phyloP scores from a whole-genome alignment of 2,329 filamentous ascomycete genomes.

The Teratosphaeria destructans region DNA sequence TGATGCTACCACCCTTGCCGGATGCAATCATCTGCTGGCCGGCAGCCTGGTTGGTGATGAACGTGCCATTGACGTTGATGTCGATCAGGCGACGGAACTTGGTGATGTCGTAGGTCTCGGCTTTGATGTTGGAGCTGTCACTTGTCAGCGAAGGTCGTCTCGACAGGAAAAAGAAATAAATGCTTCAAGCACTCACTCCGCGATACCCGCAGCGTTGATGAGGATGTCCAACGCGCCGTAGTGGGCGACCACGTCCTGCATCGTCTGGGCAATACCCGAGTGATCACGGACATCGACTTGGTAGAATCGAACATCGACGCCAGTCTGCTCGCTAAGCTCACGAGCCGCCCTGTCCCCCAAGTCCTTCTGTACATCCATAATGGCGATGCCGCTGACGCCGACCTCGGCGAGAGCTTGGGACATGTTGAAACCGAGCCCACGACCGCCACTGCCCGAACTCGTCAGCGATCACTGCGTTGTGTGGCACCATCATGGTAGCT shows the following conservation, averaged over 20 bases:
- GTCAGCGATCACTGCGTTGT: conserved; percentile 17
- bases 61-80: conserved; percentile 72
- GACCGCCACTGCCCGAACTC: conserved; percentile 48
- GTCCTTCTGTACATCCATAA: conserved; percentile 68
- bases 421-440: conserved; percentile 71
- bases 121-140: conserved; percentile 63
- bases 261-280: conserved; percentile 57
- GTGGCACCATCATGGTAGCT: conserved; percentile 13
- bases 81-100: conserved; percentile 72
- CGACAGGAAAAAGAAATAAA: neutral
- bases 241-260: conserved; percentile 53
- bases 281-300: conserved; percentile 69
- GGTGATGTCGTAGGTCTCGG: conserved; percentile 63
- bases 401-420: conserved; percentile 67
- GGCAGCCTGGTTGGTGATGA: conserved; percentile 59
- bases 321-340: conserved; percentile 61
- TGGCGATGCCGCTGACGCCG: conserved; percentile 61
- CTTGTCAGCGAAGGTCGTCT: neutral
- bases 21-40: conserved; percentile 55
- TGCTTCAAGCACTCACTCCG: conserved; percentile 44
- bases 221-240: conserved; percentile 63
- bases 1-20: conserved; percentile 59
- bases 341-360: conserved; percentile 60
- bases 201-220: conserved; percentile 72
- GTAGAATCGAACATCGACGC: conserved; percentile 64